Evolutionary conservation across 208 protist genomes (phyloP).

Genomic region (Wallacemonas rigidus): DNA sequence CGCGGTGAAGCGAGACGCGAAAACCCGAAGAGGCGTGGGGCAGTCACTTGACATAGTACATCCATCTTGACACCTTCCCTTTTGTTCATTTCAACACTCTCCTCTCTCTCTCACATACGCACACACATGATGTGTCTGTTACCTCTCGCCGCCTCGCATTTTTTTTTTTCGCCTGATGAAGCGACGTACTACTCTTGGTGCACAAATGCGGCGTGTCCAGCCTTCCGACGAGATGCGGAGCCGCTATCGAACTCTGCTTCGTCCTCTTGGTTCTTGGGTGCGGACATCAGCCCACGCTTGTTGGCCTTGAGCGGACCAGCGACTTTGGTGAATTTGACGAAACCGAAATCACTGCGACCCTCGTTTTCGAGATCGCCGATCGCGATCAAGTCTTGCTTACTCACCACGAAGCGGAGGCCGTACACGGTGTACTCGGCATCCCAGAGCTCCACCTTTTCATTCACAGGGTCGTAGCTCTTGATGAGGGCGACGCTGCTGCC

Average conservation of each 20-base stretch:
- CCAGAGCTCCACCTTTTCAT: slow-evolving; percentile 68
- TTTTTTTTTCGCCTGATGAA: too few species aligned
- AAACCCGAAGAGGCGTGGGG: too few species aligned
- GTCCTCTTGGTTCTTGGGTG: slow-evolving; percentile 46
- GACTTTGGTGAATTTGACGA: slow-evolving; percentile 60
- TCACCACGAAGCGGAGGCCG: slow-evolving; percentile 61
- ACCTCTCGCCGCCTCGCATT: too few species aligned
- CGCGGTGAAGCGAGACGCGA: too few species aligned
- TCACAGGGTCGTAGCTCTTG: slow-evolving; percentile 73
- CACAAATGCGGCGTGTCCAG: slow-evolving; percentile 8
- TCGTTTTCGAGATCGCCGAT: slow-evolving; percentile 81
- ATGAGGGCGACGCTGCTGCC: slow-evolving; percentile 78
- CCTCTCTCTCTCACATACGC: too few species aligned
- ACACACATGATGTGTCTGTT: too few species aligned
- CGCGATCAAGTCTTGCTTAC: slow-evolving; percentile 61
- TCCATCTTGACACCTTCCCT: too few species aligned
- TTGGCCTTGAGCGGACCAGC: slow-evolving; percentile 24
- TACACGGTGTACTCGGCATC: slow-evolving; percentile 88
- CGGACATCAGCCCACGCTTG: slow-evolving; percentile 49
- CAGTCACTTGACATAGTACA: too few species aligned
- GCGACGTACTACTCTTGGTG: not conserved
- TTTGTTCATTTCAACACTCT: too few species aligned
- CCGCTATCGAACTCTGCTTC: slow-evolving; percentile 40
- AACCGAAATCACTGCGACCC: slow-evolving; percentile 72
- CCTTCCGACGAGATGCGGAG: slow-evolving; percentile 6